These are phyloP conservation scores for Epichloe brachyelytri DNA, from an alignment of 2,329 filamentous ascomycete genomes.

Conservation along the genomic window DNA sequence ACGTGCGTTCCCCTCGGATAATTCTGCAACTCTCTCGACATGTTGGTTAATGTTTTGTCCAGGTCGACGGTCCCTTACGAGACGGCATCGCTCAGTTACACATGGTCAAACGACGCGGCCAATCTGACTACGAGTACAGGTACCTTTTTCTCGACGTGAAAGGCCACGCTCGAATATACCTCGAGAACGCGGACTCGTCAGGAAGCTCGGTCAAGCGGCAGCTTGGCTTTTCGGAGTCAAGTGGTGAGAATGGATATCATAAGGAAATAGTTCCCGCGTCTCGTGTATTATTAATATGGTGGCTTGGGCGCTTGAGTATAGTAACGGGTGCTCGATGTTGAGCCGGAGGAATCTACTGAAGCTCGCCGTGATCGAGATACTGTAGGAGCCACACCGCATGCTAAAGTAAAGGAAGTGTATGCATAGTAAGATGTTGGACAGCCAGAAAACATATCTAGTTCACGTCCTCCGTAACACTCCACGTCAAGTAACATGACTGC, in stretches of 20 bases:
- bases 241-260: constrained; percentile 26
- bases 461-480: too few species aligned
- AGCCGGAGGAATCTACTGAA: not conserved
- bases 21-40: not conserved
- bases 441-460: too few species aligned
- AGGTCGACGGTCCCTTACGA: constrained; percentile 67
- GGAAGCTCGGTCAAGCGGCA: constrained; percentile 26
- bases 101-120: constrained; percentile 54
- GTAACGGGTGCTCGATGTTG: not conserved
- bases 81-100: constrained; percentile 66
- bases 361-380: too few species aligned
- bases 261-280: too few species aligned
- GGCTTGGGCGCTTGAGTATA: too few species aligned
- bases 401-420: too few species aligned
- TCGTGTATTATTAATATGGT: too few species aligned
- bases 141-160: constrained; percentile 70
- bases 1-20: constrained; percentile 36
- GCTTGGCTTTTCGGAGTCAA: constrained; percentile 50
- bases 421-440: too few species aligned
- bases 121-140: constrained; percentile 62
- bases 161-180: constrained; percentile 52
- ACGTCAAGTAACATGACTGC: too few species aligned
- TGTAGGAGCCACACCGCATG: too few species aligned
- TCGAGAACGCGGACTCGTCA: constrained; percentile 44
- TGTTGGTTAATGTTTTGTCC: not conserved